Evolutionary conservation across 2,329 filamentous ascomycete genomes (phyloP), one percentile per base, ranked within the genome.

Genomic region (Fusarium irregulare): DNA sequence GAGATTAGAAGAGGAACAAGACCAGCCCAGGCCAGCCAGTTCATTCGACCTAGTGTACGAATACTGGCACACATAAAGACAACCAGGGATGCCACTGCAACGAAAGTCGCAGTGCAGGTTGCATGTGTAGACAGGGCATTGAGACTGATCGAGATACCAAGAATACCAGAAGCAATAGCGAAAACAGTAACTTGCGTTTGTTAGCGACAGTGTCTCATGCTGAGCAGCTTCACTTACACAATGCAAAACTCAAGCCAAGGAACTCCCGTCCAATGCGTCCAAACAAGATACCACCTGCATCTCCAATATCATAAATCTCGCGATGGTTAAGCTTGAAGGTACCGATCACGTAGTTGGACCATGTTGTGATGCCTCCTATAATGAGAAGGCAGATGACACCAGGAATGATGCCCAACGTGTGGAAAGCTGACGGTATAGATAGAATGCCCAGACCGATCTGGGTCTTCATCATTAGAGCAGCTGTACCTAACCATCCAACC

Each of bases 291-390:
- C 67, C 70, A 25, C 84, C 85, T 2, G 82, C 85, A 66, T 87
- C 85, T 54, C 86, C 85, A 60, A 87, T 85, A 25, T 83, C 81
- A 66, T 87, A 87, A 3, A 87, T 83, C 44, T 83, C 79, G 2
- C 80, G 81, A 70, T 87, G 85, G 23, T 76, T 76, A n/a, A 83
- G 70, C 71, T 87, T 87, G 78, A 87, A 87, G 18, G 77, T 74
- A 16, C 83, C 84, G 9, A 86, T 77, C n/a, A 84, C 82, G 59
- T 83, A 84, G 61, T 80, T 79, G 6, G 83, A 84, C 84, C 84
- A 86, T 3, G 81, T 84, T 0, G 83, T 85, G 69, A 85, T 83
- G 25, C 42, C 64, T 3, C 77, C 82, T 34, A 85, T 80, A 7
- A 69, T 60, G 2, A 80, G 46, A 8, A 86, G 75, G 44, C 79